Conservation (phyloP, 257 asterid genomes). For the Jacaranda mimosifolia region DNA sequence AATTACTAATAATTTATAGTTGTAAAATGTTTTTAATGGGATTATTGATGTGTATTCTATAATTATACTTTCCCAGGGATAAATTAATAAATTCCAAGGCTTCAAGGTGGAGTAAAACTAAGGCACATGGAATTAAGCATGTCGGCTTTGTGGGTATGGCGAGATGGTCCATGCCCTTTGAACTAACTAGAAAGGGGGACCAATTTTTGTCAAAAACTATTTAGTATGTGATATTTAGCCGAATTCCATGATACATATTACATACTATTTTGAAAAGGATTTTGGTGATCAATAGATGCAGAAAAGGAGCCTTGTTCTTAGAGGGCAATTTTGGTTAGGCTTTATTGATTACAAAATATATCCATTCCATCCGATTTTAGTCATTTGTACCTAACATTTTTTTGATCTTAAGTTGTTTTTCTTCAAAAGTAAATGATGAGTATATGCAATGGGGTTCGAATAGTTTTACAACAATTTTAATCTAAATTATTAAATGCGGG, state of each 20-base stretch:
- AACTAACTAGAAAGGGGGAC: slow-evolving; percentile 35
- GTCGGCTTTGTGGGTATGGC: slow-evolving; percentile 43
- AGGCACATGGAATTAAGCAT: slow-evolving; percentile 31
- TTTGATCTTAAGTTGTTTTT: neutral
- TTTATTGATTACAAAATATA: slow-evolving; percentile 20
- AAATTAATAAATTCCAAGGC: too few species aligned
- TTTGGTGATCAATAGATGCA: slow-evolving; percentile 5
- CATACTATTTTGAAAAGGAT: too few species aligned
- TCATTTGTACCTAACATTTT: slow-evolving; percentile 9
- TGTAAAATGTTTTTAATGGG: too few species aligned
- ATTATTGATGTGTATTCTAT: too few species aligned
- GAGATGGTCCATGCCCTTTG: slow-evolving; percentile 46
- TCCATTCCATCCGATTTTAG: slow-evolving; percentile 14
- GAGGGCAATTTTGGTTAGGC: slow-evolving; percentile 7
- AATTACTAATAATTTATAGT: too few species aligned
- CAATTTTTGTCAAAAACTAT: slow-evolving; percentile 18
- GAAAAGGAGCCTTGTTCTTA: slow-evolving; percentile 29
- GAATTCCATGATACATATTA: slow-evolving; percentile 45
- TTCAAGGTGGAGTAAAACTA: neutral
- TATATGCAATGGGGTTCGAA: too few species aligned
- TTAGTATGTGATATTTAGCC: slow-evolving; percentile 35
- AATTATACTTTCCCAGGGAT: too few species aligned
- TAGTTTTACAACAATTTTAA: too few species aligned
- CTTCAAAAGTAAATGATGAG: neutral
- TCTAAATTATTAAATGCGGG: too few species aligned